phyloP scores from a whole-genome alignment of 2,329 filamentous ascomycete genomes.

The Alternaria longipes region DNA sequence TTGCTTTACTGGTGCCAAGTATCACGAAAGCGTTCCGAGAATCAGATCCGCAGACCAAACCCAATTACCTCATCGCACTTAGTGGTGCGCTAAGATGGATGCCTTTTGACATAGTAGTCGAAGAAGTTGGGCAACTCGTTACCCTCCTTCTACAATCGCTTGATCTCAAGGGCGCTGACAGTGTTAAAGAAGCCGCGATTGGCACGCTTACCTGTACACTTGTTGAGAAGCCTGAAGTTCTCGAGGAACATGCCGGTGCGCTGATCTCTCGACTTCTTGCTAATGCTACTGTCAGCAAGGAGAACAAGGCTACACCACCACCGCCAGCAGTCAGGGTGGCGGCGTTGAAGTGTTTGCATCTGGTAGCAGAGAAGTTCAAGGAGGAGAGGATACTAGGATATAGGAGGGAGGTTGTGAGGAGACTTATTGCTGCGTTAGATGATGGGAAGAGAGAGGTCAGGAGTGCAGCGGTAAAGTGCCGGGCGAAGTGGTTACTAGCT shows the following conservation, averaged over 20 bases:
- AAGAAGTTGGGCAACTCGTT: conserved; percentile 65
- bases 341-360: conserved; percentile 59
- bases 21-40: conserved; percentile 63
- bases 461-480: conserved; percentile 68
- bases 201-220: conserved; percentile 67
- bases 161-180: conserved; percentile 62
- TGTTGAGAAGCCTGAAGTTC: conserved; percentile 62
- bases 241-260: conserved; percentile 66
- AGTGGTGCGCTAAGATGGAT: conserved; percentile 69
- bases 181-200: conserved; percentile 68
- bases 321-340: conserved; percentile 56
- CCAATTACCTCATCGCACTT: conserved; percentile 70
- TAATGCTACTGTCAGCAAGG: conserved; percentile 43
- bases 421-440: conserved; percentile 65
- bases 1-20: conserved; percentile 66
- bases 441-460: conserved; percentile 70
- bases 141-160: conserved; percentile 71
- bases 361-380: conserved; percentile 59
- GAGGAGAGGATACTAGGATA: conserved; percentile 65
- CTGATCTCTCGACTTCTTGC: conserved; percentile 65
- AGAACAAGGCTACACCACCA: conserved; percentile 15
- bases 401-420: conserved; percentile 65
- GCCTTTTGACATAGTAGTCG: conserved; percentile 67
- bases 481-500: conserved; percentile 67
- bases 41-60: conserved; percentile 59